Conservation (phyloP, 148 eudicot genomes). For the Heliosperma pusillum region DNA sequence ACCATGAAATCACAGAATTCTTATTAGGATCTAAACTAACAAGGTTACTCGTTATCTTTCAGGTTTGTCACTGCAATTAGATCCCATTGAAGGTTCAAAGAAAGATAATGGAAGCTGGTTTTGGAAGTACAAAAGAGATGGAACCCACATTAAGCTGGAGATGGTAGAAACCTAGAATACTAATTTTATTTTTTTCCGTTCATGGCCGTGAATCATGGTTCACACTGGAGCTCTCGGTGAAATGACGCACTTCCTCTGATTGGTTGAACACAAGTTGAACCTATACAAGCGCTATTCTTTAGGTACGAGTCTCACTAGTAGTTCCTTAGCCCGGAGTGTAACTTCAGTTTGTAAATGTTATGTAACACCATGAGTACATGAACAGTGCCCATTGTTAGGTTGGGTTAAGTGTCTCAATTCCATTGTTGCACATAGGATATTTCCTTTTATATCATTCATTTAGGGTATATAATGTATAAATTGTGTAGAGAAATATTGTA, state of each 20-base stretch:
- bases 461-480: too few relatives aligned
- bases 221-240: conserved; percentile 37
- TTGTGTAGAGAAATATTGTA: too few relatives aligned
- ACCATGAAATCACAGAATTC: background rate
- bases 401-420: background rate
- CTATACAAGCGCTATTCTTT: conserved; percentile 29
- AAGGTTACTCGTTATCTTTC: conserved; percentile 20
- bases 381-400: background rate
- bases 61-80: conserved; percentile 62
- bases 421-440: background rate
- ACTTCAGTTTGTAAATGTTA: conserved; percentile 26
- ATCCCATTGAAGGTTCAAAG: conserved; percentile 51
- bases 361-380: conserved; percentile 14
- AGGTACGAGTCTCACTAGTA: conserved; percentile 13
- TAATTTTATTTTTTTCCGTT: conserved; percentile 26
- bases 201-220: conserved; percentile 63
- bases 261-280: conserved; percentile 95
- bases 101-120: conserved; percentile 87
- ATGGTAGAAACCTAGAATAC: conserved; percentile 55
- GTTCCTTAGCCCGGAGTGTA: background rate
- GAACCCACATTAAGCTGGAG: conserved; percentile 64
- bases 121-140: conserved; percentile 75
- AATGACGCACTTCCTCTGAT: conserved; percentile 24
- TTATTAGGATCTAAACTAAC: background rate
- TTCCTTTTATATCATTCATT: background rate